These are phyloP conservation scores for Suhomyces sp. DNA, from an alignment of 805 yeast species.

Conservation along the genomic window DNA sequence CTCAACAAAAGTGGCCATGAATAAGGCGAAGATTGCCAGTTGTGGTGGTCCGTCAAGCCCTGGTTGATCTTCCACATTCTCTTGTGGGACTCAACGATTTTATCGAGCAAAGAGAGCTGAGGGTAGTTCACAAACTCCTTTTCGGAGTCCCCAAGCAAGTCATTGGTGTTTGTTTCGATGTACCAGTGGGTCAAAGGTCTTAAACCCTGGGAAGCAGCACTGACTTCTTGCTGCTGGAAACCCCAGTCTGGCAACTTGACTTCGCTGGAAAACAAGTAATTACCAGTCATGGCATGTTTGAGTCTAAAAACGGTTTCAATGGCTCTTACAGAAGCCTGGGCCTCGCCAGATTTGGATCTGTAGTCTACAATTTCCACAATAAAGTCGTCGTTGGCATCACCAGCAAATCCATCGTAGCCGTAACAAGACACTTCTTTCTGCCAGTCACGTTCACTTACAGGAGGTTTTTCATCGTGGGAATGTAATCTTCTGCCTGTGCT, in stretches of 20 bases:
- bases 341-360: conserved; percentile 47
- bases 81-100: conserved; percentile 62
- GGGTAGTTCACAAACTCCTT: conserved; percentile 45
- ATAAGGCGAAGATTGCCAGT: conserved; percentile 67
- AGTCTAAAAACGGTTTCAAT: conserved; percentile 69
- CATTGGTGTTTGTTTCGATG: conserved; percentile 66
- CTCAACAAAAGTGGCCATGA: conserved; percentile 74
- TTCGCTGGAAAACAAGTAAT: conserved; percentile 73
- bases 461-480: conserved; percentile 79
- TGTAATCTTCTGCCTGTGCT: conserved; percentile 66
- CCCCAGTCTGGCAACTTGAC: conserved; percentile 81
- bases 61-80: conserved; percentile 77
- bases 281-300: conserved; percentile 76
- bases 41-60: conserved; percentile 66
- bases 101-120: conserved; percentile 51
- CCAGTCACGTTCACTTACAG: conserved; percentile 77
- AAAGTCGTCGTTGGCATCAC: conserved; percentile 85
- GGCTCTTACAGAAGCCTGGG: conserved; percentile 59
- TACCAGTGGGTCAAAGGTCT: conserved; percentile 65
- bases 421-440: conserved; percentile 78
- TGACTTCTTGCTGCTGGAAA: conserved; percentile 79
- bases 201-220: conserved; percentile 71
- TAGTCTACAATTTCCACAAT: conserved; percentile 66
- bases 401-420: conserved; percentile 72
- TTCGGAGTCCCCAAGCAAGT: conserved; percentile 31